Percentiles rank a stretch among this genome's conserved stretches.
Conservation (phyloP, 306 rosid genomes). For the Medicago truncatula region MtrunA17r5.0-ANR NC_053044.1:35270001-35270500, state of each 20-base stretch:
- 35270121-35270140: neutral
- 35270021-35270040: neutral
- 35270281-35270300: constrained; percentile 3
- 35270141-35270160: constrained; percentile 48
- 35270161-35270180: constrained; percentile 63
- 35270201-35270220: constrained; percentile 36
- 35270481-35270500: no score
- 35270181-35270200: constrained; percentile 70
- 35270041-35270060: constrained; percentile 11
- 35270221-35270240: constrained; percentile 32
- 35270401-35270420: no score
- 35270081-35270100: constrained; percentile 34
- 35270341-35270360: no score
- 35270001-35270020: constrained; percentile 11
- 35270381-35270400: no score
- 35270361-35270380: no score
- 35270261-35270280: constrained; percentile 45
- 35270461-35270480: no score
- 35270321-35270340: no score
- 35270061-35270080: constrained; percentile 5
- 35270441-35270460: no score
- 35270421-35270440: no score
- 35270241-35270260: constrained; percentile 48
- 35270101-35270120: neutral
- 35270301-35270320: no score